Evolutionary conservation across 768 basidiomycete species (phyloP), one percentile per base, ranked within the genome.

Genomic region (Trametes gibbosa): DNA sequence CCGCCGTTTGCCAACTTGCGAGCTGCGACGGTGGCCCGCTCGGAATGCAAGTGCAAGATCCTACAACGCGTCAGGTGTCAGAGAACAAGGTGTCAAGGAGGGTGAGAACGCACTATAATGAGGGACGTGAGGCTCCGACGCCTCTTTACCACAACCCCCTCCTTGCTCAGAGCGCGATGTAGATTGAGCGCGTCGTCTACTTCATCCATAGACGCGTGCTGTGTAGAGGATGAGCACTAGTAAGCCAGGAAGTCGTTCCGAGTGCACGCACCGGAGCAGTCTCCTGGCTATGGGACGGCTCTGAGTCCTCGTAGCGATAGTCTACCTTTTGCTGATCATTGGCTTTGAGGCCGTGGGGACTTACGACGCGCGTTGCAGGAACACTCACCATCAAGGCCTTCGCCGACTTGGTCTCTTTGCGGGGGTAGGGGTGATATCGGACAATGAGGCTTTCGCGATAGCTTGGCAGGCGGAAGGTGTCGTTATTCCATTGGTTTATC

Each of bases 341-440:
- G 40, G 29, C 41, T n/a, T n/a, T 35, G 39, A 35, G 19, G 10
- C 6, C n/a, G 37, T 21, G 34, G 27, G 37, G 17, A 41, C 51
- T 43, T n/a, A 50, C 45, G 42, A 49, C 39, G 25, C 43, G 35
- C 27, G 13, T 21, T 48, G 23, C 41, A 51, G 49, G 29, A 17
- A 19, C 14, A 42, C 62, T 59, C 37, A 63, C 62, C 56, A 63
- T 55, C 35, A 59, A 56, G 19, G 17, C 24, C 10, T 47, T 32
- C 29, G 29, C 34, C 16, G 29, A 41, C 46, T 41, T 50, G 12
- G 34, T 12, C 9, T 45, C 48, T 13, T 45, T 35, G 49, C 56
- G 62, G 14, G 62, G 48, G 49, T 63, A 63, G 5, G 62, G 62
- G 19, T 63, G 62, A 49, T 45, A 63, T 16, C 62, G 62, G 1